Conservation (phyloP, 2,329 filamentous ascomycete genomes). For the Fusarium pseudograminearum region DNA sequence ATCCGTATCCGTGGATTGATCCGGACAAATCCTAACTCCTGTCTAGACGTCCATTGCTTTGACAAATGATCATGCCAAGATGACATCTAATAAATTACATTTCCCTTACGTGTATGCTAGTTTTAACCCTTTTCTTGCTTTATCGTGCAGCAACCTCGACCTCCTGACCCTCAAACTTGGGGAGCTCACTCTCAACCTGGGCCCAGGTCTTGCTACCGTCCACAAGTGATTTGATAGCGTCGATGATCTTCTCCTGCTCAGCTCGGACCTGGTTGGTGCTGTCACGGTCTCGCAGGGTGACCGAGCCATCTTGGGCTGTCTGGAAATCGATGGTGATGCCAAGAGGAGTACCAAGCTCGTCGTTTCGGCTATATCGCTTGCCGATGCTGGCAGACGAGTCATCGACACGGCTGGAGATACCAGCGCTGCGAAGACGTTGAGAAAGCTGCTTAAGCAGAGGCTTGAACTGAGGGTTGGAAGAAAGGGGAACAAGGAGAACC, state of each 20-base stretch:
- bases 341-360: conserved; percentile 94
- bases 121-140: conserved; percentile 21
- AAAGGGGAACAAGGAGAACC: conserved; percentile 91
- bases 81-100: conserved; percentile 44
- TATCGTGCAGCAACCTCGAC: conserved; percentile 58
- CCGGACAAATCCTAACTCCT: conserved; percentile 29
- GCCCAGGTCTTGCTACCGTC: conserved; percentile 67
- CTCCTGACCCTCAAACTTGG: conserved; percentile 85
- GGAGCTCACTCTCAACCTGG: conserved; percentile 81
- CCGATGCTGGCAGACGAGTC: conserved; percentile 93
- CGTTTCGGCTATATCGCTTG: conserved; percentile 94
- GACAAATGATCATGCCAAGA: conserved; percentile 12
- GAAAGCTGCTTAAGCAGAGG: conserved; percentile 81
- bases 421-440: conserved; percentile 78
- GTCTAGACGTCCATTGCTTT: conserved; percentile 9
- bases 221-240: conserved; percentile 72
- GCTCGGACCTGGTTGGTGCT: conserved; percentile 91
- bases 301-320: conserved; percentile 85
- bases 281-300: conserved; percentile 92
- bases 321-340: conserved; percentile 97
- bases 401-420: conserved; percentile 87
- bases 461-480: conserved; percentile 81
- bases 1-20: conserved; percentile 17
- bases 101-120: conserved; percentile 18
- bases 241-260: conserved; percentile 81